Percentiles rank a stretch among this genome's conserved stretches.
Conservation (phyloP, 1,284 basidiomycete genomes). For the Ganoderma resinaceum region DNA sequence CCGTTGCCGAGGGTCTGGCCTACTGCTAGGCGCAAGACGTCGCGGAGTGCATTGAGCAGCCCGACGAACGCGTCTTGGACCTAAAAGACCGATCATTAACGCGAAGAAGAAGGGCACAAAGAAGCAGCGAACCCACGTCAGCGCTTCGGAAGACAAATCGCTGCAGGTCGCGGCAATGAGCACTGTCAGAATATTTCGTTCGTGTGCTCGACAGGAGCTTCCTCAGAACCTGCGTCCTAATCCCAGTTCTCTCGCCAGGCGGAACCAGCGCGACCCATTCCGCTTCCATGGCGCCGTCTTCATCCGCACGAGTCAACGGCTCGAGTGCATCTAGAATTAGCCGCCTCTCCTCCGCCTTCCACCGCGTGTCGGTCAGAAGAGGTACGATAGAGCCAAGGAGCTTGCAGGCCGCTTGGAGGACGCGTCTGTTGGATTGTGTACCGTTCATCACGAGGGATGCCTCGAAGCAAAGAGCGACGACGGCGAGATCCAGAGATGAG, state of each 20-base stretch:
- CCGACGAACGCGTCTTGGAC: conserved; percentile 59
- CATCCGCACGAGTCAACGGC: conserved; percentile 55
- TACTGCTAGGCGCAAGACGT: conserved; percentile 43
- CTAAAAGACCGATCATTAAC: conserved; percentile 42
- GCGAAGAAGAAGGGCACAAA: conserved; percentile 2
- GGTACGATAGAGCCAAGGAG: conserved; percentile 54
- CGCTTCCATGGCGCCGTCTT: conserved; percentile 37
- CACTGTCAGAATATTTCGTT: conserved; percentile 17
- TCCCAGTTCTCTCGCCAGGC: conserved; percentile 72
- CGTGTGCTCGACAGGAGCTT: conserved; percentile 39
- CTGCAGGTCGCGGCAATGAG: conserved; percentile 46
- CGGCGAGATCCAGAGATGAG: conserved; percentile 70
- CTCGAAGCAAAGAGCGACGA: conserved; percentile 74
- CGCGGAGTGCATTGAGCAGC: conserved; percentile 48
- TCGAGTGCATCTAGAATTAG: conserved; percentile 71
- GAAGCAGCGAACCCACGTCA: conserved; percentile 55
- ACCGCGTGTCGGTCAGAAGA: conserved; percentile 52
- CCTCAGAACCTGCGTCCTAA: conserved; percentile 60
- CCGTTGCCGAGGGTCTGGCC: conserved; percentile 22
- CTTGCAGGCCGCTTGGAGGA: conserved; percentile 67
- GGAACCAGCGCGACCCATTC: conserved; percentile 64
- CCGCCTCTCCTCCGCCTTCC: conserved; percentile 67
- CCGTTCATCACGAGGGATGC: conserved; percentile 70
- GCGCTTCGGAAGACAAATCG: conserved; percentile 64
- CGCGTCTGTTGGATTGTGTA: conserved; percentile 60